Percentiles rank a stretch among this genome's conserved stretches.
phyloP scores from a whole-genome alignment of 345 rosid species.

The Cardamine resedifolia region DNA sequence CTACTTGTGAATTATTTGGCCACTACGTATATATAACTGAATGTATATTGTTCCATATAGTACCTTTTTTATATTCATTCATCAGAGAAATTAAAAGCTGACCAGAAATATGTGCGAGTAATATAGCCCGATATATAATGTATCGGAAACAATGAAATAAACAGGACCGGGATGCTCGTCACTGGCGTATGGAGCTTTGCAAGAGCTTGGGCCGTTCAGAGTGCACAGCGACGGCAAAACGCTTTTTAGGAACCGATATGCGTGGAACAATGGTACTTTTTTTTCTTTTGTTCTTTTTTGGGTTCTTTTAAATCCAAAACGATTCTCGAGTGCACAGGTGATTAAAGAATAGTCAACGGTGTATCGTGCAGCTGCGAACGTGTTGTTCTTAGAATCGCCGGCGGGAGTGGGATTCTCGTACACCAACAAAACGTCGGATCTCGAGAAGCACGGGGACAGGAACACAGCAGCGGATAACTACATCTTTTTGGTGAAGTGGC shows the following conservation, averaged over 20 bases:
- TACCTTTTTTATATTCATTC: neutral
- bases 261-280: conserved; percentile 64
- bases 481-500: conserved; percentile 70
- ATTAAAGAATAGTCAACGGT: neutral
- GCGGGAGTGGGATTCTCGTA: conserved; percentile 92
- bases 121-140: neutral
- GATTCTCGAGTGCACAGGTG: neutral
- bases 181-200: conserved; percentile 85
- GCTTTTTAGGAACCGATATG: conserved; percentile 67
- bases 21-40: neutral
- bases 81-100: neutral
- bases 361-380: conserved; percentile 49
- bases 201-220: conserved; percentile 89
- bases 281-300: neutral
- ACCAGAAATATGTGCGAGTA: neutral
- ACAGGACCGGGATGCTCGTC: conserved; percentile 98
- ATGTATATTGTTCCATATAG: too few species aligned
- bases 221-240: conserved; percentile 73
- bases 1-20: conserved; percentile 17
- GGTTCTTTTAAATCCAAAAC: neutral
- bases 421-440: conserved; percentile 66
- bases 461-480: conserved; percentile 66
- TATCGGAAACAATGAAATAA: conserved; percentile 23
- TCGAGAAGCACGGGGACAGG: conserved; percentile 51
- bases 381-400: conserved; percentile 80